These are phyloP conservation scores for Fusarium sp. DNA, from an alignment of 2,329 filamentous ascomycete genomes.

Conservation along the genomic window DNA sequence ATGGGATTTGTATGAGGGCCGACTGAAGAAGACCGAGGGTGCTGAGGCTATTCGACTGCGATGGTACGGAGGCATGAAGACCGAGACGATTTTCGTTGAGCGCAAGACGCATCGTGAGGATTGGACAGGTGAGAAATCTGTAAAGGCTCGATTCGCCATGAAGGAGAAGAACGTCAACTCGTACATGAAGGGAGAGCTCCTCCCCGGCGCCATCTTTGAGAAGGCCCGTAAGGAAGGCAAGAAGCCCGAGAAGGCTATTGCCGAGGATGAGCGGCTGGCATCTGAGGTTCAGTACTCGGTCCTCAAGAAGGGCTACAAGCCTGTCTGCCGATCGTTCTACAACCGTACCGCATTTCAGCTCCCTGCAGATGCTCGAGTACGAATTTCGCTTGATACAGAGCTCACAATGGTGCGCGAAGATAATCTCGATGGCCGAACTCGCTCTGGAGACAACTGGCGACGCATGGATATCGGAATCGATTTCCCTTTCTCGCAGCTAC, in stretches of 20 bases:
- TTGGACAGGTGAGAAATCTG: slow-evolving; percentile 99
- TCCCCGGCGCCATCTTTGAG: slow-evolving; percentile 91
- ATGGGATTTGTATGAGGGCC: slow-evolving; percentile 94
- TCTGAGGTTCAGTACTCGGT: slow-evolving; percentile 94
- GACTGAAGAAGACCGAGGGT: slow-evolving; percentile 96
- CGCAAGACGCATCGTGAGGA: slow-evolving; percentile 98
- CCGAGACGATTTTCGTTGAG: slow-evolving; percentile 95
- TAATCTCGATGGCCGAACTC: slow-evolving; percentile 83
- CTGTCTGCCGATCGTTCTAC: slow-evolving; percentile 96
- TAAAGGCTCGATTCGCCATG: slow-evolving; percentile 93
- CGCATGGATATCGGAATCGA: slow-evolving; percentile 98
- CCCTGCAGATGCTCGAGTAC: slow-evolving; percentile 93
- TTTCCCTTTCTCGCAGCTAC: slow-evolving; percentile 91
- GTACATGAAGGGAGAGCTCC: slow-evolving; percentile 86
- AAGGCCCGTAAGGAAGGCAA: slow-evolving; percentile 96
- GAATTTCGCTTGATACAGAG: slow-evolving; percentile 96
- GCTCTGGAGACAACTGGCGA: slow-evolving; percentile 91
- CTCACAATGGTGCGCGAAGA: slow-evolving; percentile 96
- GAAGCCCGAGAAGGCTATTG: slow-evolving; percentile 91
- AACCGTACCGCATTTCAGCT: slow-evolving; percentile 98
- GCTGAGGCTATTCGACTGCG: slow-evolving; percentile 95
- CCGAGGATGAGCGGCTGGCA: slow-evolving; percentile 89
- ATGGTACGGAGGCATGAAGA: slow-evolving; percentile 98
- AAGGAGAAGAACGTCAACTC: slow-evolving; percentile 99
- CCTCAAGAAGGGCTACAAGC: slow-evolving; percentile 85